Conservation (phyloP, 1,284 basidiomycete genomes). For the Coniophora puteana region DNA sequence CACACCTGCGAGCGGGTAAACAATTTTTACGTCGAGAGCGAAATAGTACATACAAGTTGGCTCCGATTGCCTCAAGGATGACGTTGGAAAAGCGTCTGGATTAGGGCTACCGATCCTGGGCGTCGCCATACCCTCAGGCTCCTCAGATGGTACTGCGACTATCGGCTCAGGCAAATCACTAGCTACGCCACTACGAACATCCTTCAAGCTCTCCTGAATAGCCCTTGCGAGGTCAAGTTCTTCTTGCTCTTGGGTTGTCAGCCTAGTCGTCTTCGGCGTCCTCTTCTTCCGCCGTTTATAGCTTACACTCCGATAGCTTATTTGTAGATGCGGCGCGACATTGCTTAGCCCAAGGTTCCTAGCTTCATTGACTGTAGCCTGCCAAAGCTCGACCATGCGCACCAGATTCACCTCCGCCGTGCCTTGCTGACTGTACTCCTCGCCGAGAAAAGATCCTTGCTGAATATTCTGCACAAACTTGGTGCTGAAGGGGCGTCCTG, state of each 20-base stretch:
- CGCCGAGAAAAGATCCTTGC: too few relatives aligned
- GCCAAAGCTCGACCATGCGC: constrained; percentile 30
- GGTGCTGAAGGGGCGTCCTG: constrained; percentile 45
- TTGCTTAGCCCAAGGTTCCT: constrained; percentile 8
- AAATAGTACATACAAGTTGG: too few relatives aligned
- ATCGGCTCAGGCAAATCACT: too few relatives aligned
- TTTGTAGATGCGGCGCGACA: constrained; percentile 22
- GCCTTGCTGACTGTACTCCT: constrained; percentile 29
- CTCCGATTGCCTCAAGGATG: too few relatives aligned
- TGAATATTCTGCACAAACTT: constrained; percentile 51
- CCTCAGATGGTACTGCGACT: too few relatives aligned
- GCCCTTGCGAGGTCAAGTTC: constrained; percentile 60
- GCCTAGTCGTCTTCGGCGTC: constrained; percentile 16
- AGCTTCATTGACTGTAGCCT: constrained; percentile 20
- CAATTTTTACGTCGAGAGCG: too few relatives aligned
- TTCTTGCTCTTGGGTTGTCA: constrained; percentile 27
- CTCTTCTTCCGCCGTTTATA: constrained; percentile 2
- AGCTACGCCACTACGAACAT: constrained; percentile 11
- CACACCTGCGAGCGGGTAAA: too few relatives aligned
- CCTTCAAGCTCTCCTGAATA: constrained; percentile 63
- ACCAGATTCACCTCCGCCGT: constrained; percentile 29
- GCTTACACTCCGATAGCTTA: constrained; percentile 22
- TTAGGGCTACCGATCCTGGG: too few relatives aligned
- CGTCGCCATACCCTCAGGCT: too few relatives aligned
- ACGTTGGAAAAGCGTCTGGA: too few relatives aligned